Evolutionary conservation across 78 protist species (phyloP).

Genomic region (Isochrysis galbana): DNA sequence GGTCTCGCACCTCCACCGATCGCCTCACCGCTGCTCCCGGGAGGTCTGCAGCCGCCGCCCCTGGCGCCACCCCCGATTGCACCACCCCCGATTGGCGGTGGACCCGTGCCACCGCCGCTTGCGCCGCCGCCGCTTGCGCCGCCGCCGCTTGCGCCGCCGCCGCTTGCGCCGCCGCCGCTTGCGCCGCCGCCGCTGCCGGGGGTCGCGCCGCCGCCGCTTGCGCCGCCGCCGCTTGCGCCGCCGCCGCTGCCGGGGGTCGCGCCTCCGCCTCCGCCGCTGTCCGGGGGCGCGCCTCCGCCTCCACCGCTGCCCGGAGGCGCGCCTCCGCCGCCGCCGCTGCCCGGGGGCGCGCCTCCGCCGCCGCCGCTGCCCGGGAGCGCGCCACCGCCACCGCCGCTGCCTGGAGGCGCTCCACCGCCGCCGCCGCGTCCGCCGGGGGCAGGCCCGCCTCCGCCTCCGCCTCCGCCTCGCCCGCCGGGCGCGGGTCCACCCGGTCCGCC

Average conservation of each 20-base stretch:
- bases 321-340: background rate
- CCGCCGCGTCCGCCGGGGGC: background rate
- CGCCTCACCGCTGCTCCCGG: too few species aligned
- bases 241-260: background rate
- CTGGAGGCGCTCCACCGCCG: background rate
- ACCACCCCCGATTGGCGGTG: background rate
- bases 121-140: background rate
- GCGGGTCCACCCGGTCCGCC: background rate
- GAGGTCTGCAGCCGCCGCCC: background rate
- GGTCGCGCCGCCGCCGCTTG: background rate
- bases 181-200: background rate
- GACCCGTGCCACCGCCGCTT: background rate
- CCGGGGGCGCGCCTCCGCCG: background rate
- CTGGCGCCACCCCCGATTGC: background rate
- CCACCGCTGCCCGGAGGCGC: background rate
- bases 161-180: background rate
- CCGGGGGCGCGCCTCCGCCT: background rate
- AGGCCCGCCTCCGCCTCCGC: background rate
- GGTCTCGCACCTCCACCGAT: too few species aligned
- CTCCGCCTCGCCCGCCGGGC: background rate
- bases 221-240: too few species aligned
- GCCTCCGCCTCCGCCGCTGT: background rate
- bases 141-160: background rate
- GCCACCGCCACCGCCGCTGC: background rate
- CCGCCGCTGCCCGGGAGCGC: background rate